Base-by-base conservation (phyloP, 2,329 filamentous ascomycete genomes). In the Zasmidium citrigriseum region DNA sequence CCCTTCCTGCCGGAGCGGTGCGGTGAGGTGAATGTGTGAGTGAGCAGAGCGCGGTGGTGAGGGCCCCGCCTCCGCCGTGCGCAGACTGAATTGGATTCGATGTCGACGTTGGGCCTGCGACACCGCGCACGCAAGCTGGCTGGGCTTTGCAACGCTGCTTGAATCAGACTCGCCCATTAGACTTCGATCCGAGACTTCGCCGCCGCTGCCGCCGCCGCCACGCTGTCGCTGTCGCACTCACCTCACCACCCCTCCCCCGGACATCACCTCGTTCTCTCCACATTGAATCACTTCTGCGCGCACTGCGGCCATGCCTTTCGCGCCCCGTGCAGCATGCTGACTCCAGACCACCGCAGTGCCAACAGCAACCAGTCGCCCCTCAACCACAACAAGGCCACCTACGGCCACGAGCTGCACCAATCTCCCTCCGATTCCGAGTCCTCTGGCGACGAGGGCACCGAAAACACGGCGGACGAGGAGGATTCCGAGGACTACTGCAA, bases 401-500 rank as follows among this genome's bases (percentile, higher is more conserved):
- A 82, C 75, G 75, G 77, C 62, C 77, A 80, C 76, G 80, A 80
- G 80, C 82, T 86, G 77, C 87, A 79, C 82, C 83, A 88, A 68
- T 93, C 91, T 62, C 89, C 90, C 59, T 89, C 90, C 52, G 71
- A 68, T 46, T 71, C 69, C 58, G 70, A 71, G 55, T 85, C 87
- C 56, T 90, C 88, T 60, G 87, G 86, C 68, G 92, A 93, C 77
- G 93, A 96, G 74, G 79, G 78, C 61, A 83, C 86, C 76, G 93
- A 97, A 71, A 93, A 95, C 73, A 96, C 93, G 41, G 93, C 93
- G 72, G 95, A 98, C 74, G 95, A 99, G 79, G 95, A 99, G 78
- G 95, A 99, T 77, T 96, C 91, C 49, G 93, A 98, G 78, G 95
- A 99, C 77, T 99, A 99, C 81, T 97, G 93, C 85, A 98, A 98